Conservation (phyloP, 75 land plant genomes). For the Adiantum capillusveneris region DNA sequence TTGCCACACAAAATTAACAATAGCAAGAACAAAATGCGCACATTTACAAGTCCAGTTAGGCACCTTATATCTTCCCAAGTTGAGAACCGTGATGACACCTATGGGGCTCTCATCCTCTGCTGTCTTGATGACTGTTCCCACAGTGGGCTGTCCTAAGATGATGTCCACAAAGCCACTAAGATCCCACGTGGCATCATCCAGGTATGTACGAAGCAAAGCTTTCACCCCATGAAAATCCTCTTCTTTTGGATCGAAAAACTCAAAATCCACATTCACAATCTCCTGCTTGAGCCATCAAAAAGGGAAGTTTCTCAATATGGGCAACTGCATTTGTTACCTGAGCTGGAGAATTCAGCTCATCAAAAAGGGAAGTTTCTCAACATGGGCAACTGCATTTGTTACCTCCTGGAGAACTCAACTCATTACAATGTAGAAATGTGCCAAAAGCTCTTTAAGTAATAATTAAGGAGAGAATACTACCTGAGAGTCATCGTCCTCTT, state of each 20-base stretch:
- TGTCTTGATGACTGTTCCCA: slow-evolving; percentile 79
- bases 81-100: slow-evolving; percentile 61
- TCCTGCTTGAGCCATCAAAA: slow-evolving; percentile 28
- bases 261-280: slow-evolving; percentile 74
- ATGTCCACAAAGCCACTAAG: slow-evolving; percentile 75
- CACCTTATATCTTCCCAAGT: slow-evolving; percentile 49
- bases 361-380: too few species aligned
- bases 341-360: too few species aligned
- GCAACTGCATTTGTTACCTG: too few species aligned
- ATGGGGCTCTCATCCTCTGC: slow-evolving; percentile 64
- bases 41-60: background rate
- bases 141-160: slow-evolving; percentile 73
- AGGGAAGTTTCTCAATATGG: too few species aligned
- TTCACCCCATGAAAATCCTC: slow-evolving; percentile 81
- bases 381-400: too few species aligned
- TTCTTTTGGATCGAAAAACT: slow-evolving; percentile 86
- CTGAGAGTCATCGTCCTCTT: too few species aligned
- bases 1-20: too few species aligned
- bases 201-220: slow-evolving; percentile 49
- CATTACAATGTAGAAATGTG: too few species aligned
- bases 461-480: too few species aligned
- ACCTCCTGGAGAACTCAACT: too few species aligned
- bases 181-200: slow-evolving; percentile 75
- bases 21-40: background rate
- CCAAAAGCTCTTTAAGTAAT: too few species aligned